Conservation (phyloP, 2,329 filamentous ascomycete genomes). For the Fusarium abutilonis region DNA sequence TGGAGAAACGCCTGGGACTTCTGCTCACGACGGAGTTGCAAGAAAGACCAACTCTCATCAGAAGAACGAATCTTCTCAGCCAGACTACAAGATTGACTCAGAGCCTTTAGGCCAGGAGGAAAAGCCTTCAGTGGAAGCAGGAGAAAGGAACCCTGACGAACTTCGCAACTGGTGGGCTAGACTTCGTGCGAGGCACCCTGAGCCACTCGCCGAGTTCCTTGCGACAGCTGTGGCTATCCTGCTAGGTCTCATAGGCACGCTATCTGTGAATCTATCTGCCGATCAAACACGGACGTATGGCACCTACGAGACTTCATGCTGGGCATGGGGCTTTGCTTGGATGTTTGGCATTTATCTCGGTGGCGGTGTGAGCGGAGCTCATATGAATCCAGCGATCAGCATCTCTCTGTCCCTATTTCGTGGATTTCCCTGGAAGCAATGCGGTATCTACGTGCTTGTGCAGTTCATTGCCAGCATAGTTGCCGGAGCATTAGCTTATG, state of each 20-base stretch:
- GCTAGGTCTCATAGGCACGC: slow-evolving; percentile 29
- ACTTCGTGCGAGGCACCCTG: slow-evolving; percentile 34
- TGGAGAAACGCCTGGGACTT: background rate
- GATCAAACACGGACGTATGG: slow-evolving; percentile 27
- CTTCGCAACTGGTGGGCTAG: slow-evolving; percentile 41
- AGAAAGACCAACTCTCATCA: background rate
- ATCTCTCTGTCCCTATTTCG: slow-evolving; percentile 50
- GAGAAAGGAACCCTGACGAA: slow-evolving; percentile 24
- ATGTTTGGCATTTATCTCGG: slow-evolving; percentile 43
- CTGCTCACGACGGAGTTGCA: background rate
- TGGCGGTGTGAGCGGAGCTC: slow-evolving; percentile 45
- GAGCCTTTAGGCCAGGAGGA: slow-evolving; percentile 35
- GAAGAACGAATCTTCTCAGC: background rate
- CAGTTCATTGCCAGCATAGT: slow-evolving; percentile 18
- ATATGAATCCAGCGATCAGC: slow-evolving; percentile 52
- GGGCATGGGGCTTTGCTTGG: slow-evolving; percentile 43
- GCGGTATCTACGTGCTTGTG: slow-evolving; percentile 21
- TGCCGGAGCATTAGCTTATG: slow-evolving; percentile 19
- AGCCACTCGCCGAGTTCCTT: slow-evolving; percentile 39
- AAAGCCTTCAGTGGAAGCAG: slow-evolving; percentile 21
- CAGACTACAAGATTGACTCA: slow-evolving; percentile 26
- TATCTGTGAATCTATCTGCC: slow-evolving; percentile 32
- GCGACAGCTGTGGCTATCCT: slow-evolving; percentile 34
- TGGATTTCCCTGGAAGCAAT: slow-evolving; percentile 51
- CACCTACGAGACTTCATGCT: slow-evolving; percentile 39